Evolutionary conservation across 352 stramenopile species (phyloP), one percentile per base, ranked within the genome.

Genomic region (Pythium grandisporangium): DNA sequence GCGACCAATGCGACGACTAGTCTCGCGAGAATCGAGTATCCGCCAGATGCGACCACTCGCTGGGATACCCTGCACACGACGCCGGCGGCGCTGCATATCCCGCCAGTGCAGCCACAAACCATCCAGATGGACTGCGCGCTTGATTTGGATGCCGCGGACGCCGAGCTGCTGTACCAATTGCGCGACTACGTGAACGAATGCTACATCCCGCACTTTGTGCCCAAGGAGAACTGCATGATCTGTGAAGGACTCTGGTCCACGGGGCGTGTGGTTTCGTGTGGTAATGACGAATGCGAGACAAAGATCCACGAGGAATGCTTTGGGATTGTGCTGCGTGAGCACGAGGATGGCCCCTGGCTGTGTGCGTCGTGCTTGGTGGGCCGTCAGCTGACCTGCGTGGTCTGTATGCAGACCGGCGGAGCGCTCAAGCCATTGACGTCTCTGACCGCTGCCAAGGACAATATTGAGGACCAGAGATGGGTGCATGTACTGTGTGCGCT

Each of bases 251-350:
- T 93, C 2, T 93, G 79, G 79, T 93, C 76, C n/a, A 76, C 58
- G 12, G 79, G 76, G 0, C 68, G 59, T 19, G 58, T 93, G 2
- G 46, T 86, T 30, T 64, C 60, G 30, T 93, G 79, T 37, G 74
- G 65, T 35, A 85, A 81, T 36, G 74, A 89, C 48, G 45, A 61
- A 1, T 93, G 79, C 32, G 53, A 64, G 13, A 66, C 72, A 6
- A 53, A 67, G 36, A 65, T 93, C 39, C 79, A 93, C 43, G 79
- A 93, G 43, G 79, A 90, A 39, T 93, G 79, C 37, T 93, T 89
- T 46, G 79, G 79, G 19, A 64, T 82, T 25, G 57, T 93, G 17
- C 39, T 93, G 22, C 67, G 76, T 11, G 55, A 72, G 25, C 11
- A 51, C 6, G 35, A 53, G 14, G 56, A 81, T 37, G 79, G 79